Conservation (phyloP, 1,139 yeast genomes). For the Geotrichum klebahnii region DNA sequence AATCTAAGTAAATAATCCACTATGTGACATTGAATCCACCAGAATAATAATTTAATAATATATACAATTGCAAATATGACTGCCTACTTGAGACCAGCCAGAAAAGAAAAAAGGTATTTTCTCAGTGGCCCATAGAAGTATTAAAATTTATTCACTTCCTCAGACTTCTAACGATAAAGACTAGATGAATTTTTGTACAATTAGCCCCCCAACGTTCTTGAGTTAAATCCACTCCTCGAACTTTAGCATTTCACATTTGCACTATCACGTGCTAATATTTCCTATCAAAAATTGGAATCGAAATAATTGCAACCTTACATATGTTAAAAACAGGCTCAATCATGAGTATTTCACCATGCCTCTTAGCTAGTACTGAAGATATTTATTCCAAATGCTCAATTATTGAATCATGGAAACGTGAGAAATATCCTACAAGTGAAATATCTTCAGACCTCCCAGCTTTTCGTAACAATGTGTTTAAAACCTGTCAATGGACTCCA, state of each 20-base stretch:
- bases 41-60: too few species aligned
- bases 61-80: too few species aligned
- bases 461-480: constrained; percentile 8
- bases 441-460: neutral
- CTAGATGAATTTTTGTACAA: too few species aligned
- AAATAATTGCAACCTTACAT: neutral
- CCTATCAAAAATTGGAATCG: neutral
- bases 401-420: constrained; percentile 15
- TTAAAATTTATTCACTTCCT: too few species aligned
- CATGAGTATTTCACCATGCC: neutral
- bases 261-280: too few species aligned
- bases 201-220: too few species aligned
- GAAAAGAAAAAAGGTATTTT: too few species aligned
- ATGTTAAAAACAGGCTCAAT: neutral
- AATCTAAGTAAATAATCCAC: neutral
- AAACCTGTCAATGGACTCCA: constrained; percentile 33
- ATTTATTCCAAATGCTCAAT: constrained; percentile 14
- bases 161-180: too few species aligned
- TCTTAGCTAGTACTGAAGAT: constrained; percentile 12
- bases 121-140: too few species aligned
- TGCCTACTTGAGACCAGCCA: too few species aligned
- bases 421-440: neutral
- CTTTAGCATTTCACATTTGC: too few species aligned
- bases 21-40: neutral
- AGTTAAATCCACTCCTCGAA: too few species aligned